Conservation (phyloP, 306 rosid genomes). For the Vachellia pachyceras region DNA sequence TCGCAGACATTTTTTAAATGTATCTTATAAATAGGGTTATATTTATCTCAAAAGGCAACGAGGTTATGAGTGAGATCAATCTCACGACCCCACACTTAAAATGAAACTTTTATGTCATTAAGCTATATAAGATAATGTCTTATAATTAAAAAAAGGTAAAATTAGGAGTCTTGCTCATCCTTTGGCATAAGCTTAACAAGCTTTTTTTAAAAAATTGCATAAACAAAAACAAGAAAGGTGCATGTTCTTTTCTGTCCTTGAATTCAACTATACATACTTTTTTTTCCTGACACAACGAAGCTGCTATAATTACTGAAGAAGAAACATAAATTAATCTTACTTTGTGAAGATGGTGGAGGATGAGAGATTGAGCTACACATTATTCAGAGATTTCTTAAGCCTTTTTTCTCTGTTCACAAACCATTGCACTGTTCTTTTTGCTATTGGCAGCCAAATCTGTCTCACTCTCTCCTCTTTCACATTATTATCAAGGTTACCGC, state of each 20-base stretch:
- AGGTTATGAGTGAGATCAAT: too few species aligned
- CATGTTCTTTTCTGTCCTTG: slow-evolving; percentile 35
- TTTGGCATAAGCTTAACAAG: not conserved
- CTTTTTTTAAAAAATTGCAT: too few species aligned
- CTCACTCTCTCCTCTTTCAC: slow-evolving; percentile 69
- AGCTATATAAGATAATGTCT: too few species aligned
- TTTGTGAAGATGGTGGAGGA: slow-evolving; percentile 4
- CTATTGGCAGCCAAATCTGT: slow-evolving; percentile 85
- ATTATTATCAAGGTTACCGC: slow-evolving; percentile 30
- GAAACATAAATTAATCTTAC: slow-evolving; percentile 31
- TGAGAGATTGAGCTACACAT: slow-evolving; percentile 53
- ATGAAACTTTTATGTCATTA: too few species aligned
- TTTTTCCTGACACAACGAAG: too few species aligned
- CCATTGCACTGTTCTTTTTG: slow-evolving; percentile 88
- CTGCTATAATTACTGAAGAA: not conserved
- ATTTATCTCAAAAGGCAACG: too few species aligned
- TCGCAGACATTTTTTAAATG: too few species aligned
- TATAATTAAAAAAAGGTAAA: too few species aligned
- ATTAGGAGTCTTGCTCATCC: not conserved
- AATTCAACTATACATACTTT: slow-evolving; percentile 29
- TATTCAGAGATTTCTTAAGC: slow-evolving; percentile 56
- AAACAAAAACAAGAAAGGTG: slow-evolving; percentile 22
- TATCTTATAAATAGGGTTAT: too few species aligned
- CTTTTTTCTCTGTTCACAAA: slow-evolving; percentile 87
- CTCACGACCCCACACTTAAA: too few species aligned